phyloP scores from a whole-genome alignment of 2,329 filamentous ascomycete genomes.

The Sclerotinia nivalis region DNA sequence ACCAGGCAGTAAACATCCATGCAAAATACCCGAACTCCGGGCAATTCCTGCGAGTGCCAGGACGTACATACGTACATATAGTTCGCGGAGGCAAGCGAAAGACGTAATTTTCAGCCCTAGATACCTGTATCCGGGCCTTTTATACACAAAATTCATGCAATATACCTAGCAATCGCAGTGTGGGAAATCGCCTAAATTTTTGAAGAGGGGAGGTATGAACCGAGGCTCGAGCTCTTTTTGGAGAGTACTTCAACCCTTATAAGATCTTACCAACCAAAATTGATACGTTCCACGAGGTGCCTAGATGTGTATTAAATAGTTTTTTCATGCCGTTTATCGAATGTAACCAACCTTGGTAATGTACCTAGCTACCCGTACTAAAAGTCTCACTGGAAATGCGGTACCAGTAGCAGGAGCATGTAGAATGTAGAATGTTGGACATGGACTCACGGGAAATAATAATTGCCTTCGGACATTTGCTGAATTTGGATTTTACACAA shows the following conservation, averaged over 20 bases:
- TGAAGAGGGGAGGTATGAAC: background rate
- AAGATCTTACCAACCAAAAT: background rate
- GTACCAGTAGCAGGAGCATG: background rate
- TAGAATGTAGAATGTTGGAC: background rate
- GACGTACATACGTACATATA: background rate
- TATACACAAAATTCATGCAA: background rate
- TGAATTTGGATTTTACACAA: background rate
- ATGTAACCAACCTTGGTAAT: background rate
- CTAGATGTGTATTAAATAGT: background rate
- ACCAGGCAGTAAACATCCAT: background rate
- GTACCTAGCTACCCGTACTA: background rate
- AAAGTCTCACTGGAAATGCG: background rate
- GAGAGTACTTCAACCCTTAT: background rate
- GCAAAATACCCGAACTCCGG: background rate
- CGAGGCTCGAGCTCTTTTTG: background rate
- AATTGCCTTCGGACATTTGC: background rate
- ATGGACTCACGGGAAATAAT: background rate
- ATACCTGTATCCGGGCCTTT: background rate
- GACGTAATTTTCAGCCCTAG: slow-evolving; percentile 9
- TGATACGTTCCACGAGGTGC: background rate
- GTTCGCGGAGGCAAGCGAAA: background rate
- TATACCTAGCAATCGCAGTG: too few species aligned
- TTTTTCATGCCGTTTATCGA: background rate
- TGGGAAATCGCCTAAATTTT: background rate
- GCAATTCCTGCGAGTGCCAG: background rate